Evolutionary conservation across 2,329 filamentous ascomycete genomes (phyloP).

Genomic region (Cadophora sp.): DNA sequence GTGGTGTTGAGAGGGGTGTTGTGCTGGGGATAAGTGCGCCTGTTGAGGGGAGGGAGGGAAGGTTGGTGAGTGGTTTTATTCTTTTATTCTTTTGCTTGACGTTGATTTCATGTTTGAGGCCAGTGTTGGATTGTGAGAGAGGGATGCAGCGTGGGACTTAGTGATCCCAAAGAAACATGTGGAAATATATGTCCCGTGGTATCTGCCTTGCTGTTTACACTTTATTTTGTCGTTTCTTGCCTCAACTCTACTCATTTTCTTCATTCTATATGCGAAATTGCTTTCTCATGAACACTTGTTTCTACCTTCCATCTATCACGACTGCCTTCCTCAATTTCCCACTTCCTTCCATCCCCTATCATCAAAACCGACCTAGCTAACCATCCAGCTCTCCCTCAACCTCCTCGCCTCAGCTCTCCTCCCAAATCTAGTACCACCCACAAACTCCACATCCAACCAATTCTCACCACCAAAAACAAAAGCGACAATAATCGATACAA

Average conservation of each 20-base stretch:
- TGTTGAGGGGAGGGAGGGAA: constrained; percentile 37
- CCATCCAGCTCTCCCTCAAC: constrained; percentile 40
- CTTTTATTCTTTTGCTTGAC: constrained; percentile 1
- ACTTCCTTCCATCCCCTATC: neutral
- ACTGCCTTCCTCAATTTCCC: neutral
- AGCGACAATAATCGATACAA: constrained; percentile 43
- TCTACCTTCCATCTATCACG: neutral
- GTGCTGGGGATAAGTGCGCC: constrained; percentile 44
- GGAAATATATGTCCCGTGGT: neutral
- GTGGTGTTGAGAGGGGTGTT: constrained; percentile 31
- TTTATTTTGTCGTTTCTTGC: constrained; percentile 6
- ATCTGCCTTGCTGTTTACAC: neutral
- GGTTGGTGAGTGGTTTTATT: constrained; percentile 39
- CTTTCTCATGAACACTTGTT: neutral
- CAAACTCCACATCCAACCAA: neutral
- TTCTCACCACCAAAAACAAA: constrained; percentile 27
- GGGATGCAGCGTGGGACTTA: neutral
- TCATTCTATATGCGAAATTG: neutral
- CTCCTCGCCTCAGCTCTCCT: constrained; percentile 38
- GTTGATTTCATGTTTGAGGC: neutral
- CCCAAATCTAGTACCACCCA: constrained; percentile 15
- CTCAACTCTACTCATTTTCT: neutral
- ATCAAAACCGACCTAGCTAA: constrained; percentile 2
- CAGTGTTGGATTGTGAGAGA: neutral
- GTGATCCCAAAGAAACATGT: neutral